These are phyloP conservation scores for Penicillium sp. DNA, from an alignment of 2,329 filamentous ascomycete genomes.

Conservation along the genomic window DNA sequence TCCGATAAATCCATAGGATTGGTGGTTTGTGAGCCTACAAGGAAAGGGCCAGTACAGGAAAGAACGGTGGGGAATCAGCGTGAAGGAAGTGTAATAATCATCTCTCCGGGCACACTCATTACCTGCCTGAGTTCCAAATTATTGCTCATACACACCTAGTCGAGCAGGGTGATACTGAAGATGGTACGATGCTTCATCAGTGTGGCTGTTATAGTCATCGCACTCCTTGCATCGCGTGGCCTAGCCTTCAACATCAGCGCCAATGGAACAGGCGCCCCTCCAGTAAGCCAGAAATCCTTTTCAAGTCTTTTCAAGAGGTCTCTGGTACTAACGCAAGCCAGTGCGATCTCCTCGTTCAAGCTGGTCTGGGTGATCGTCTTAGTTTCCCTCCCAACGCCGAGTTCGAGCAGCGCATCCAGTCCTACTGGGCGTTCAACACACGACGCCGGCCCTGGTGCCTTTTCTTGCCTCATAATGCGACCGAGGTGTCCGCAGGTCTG, in stretches of 20 bases:
- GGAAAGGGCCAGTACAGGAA: no score
- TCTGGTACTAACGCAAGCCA: background rate
- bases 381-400: background rate
- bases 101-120: no score
- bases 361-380: background rate
- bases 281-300: background rate
- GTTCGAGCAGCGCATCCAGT: background rate
- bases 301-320: no score
- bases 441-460: background rate
- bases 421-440: background rate
- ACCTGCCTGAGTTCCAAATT: no score
- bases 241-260: background rate
- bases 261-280: background rate
- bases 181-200: no score
- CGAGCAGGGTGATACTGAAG: no score
- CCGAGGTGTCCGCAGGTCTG: background rate
- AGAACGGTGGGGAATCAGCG: no score
- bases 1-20: no score
- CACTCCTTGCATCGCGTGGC: no score
- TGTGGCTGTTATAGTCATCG: no score
- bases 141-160: no score
- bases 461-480: background rate
- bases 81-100: background rate
- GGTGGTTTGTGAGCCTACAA: no score
- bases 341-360: background rate